Conservation (phyloP, 805 yeast species). For the Metschnikowia lunata region DNA sequence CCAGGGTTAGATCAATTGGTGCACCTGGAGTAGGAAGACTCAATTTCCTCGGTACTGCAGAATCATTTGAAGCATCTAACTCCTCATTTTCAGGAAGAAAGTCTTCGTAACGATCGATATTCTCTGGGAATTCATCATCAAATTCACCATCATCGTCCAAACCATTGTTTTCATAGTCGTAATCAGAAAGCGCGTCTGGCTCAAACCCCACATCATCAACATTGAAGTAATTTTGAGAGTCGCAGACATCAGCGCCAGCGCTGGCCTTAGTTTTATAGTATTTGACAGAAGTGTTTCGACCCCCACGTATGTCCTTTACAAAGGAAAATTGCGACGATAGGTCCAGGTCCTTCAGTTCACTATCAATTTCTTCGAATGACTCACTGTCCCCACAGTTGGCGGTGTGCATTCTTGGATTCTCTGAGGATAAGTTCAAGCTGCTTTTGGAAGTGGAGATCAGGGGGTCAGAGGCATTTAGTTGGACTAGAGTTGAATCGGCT, state of each 20-base stretch:
- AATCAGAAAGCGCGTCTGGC: conserved; percentile 31
- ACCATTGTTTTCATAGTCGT: conserved; percentile 43
- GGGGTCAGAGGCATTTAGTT: background rate
- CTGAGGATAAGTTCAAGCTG: background rate
- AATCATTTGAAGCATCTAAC: conserved; percentile 14
- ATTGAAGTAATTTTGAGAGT: conserved; percentile 19
- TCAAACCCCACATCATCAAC: conserved; percentile 31
- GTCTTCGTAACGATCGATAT: conserved; percentile 14
- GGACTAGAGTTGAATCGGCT: background rate
- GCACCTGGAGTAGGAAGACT: background rate
- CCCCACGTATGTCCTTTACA: conserved; percentile 41
- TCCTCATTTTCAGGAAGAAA: conserved; percentile 19
- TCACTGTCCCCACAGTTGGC: background rate
- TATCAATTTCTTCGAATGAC: conserved; percentile 10
- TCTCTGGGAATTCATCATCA: conserved; percentile 14
- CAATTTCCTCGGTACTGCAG: background rate
- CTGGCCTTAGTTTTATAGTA: conserved; percentile 40
- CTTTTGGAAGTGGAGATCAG: conserved; percentile 3
- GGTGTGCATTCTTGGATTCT: background rate
- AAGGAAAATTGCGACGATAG: conserved; percentile 45
- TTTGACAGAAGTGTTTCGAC: conserved; percentile 50
- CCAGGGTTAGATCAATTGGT: background rate
- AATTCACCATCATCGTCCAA: conserved; percentile 24
- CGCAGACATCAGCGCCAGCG: background rate
- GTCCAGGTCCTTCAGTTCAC: conserved; percentile 14